Evolutionary conservation across 1,284 basidiomycete genomes (phyloP), one percentile per base, ranked within the genome.

Genomic region (Cryptococcus maquisensis): DNA sequence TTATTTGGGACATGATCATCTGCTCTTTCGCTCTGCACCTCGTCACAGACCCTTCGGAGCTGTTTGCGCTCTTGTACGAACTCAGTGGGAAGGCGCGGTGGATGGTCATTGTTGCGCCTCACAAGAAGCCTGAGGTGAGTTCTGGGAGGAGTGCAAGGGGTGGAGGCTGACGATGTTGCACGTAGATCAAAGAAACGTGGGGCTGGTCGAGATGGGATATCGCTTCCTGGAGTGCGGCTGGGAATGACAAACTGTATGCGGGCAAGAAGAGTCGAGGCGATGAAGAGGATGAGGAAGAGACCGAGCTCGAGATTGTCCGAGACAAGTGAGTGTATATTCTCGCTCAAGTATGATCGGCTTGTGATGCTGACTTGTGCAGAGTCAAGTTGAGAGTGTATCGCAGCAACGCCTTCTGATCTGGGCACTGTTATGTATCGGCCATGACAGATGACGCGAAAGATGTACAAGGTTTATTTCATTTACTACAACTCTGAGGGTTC

Each of bases 11-110:
- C 60, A 79, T 87, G 70, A 80, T 84, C 16, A 72, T 87, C 24
- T 86, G 85, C 62, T 86, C 85, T 1, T 87, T 87, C 61, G 86
- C 86, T 4, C 69, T 87, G 32, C 86, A 88, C 68, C 82, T 88
- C 28, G 73, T 87, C 41, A 81, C 83, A 44, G 79, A 79, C 20
- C 68, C 82, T 2, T 85, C 83, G 1, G 82, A 84, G 54, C 75
- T 88, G 16, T 87, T 83, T 64, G 77, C 84, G 10, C 73, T 87
- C 13, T 75, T 87, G 15, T 83, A 81, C 75, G 83, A 84, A 63
- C 69, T 87, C 37, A 83, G 83, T 57, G 81, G 78, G 38, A 83
- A 83, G 63, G 47, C 79, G 3, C 70, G 72, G 36, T 87, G 85
- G 85, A 76, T 88, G 12, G 78, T 86, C 28, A 78, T 87, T 16